These are phyloP conservation scores for Camelina neglecta DNA, from an alignment of 345 rosid genomes.

Conservation along the genomic window DNA sequence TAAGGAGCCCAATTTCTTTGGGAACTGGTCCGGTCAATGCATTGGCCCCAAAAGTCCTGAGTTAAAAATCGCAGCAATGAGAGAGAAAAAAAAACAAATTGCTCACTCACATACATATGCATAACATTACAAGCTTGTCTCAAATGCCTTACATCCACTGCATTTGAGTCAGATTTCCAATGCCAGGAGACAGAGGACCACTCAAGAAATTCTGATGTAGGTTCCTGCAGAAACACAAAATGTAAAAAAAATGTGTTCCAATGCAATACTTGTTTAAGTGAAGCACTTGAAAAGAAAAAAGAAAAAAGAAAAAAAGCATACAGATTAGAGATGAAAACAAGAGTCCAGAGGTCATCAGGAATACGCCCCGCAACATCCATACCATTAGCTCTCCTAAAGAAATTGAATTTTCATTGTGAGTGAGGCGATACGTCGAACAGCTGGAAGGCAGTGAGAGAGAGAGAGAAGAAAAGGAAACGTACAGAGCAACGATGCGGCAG, in stretches of 20 bases:
- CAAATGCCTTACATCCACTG: conserved; percentile 65
- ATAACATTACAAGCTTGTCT: not conserved
- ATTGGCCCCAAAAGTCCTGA: conserved; percentile 63
- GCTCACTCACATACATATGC: not conserved
- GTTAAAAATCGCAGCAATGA: not conserved
- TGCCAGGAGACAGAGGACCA: conserved; percentile 45
- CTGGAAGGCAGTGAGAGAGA: conserved; percentile 1
- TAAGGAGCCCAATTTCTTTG: conserved; percentile 68
- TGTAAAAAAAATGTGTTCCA: not conserved
- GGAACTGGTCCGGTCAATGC: conserved; percentile 70
- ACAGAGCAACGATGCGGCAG: conserved; percentile 45
- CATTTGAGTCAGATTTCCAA: conserved; percentile 51
- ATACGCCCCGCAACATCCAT: conserved; percentile 38
- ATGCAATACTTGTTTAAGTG: not conserved
- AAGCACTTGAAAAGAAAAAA: not conserved
- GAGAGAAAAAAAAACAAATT: not conserved
- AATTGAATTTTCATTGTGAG: not conserved
- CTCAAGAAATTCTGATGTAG: conserved; percentile 40
- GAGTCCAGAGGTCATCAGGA: conserved; percentile 47
- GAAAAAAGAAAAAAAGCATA: not conserved
- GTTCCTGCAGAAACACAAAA: conserved; percentile 18
- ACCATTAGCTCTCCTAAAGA: conserved; percentile 40
- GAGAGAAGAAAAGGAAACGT: not conserved
- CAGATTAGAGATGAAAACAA: conserved; percentile 44
- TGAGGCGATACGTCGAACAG: conserved; percentile 34